Base-by-base conservation (phyloP, 306 rosid genomes). In the Citrullus colocynthis region DNA sequence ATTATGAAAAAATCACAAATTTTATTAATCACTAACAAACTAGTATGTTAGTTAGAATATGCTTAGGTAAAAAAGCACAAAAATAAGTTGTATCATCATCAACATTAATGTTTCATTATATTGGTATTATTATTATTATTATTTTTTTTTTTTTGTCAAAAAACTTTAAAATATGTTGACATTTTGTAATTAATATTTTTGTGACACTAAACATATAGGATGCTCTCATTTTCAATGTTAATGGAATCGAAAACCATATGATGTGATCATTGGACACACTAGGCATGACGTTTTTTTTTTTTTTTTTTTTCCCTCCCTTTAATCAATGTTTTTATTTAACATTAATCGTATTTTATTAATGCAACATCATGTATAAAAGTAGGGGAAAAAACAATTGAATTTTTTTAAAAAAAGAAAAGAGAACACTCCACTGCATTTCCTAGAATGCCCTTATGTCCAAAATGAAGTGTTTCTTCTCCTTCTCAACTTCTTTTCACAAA, bases 401-500 rank as follows among this genome's bases (percentile, higher is more conserved):
- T 44, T 18, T 13, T 4, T 48, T 28, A 49, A 51, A 0, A 0
- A 16, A 72, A 49, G 16, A 73, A 51, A 70, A 28, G 24, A 49
- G 28, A 49, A 70, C 58, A 24, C 7, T 28, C 16, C 59, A 4
- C 34, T 62, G 42, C 58, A 37, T 66, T 8, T 42, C 42, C 75
- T 56, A 13, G 11, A 71, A 56, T 71, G 55, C 34, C 37, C 78
- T 69, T 74, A 39, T 61, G 78, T 79, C 28, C 80, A 67, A 76
- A 74, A 39, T 57, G 16, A 21, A n/a, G 18, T n/a, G 55, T 59
- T 52, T 73, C 9, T 75, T 45, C 58, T 74, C 57, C 67, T 75
- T 80, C 59, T 89, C 91, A 88, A 80, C 82, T 82, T 80, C 91
- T 88, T 89, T 89, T 95, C 88, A 91, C 99, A 65, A 95, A 95